These are phyloP conservation scores for Fusarium beomiforme DNA, from an alignment of 2,329 filamentous ascomycete species.

Conservation along the genomic window DNA sequence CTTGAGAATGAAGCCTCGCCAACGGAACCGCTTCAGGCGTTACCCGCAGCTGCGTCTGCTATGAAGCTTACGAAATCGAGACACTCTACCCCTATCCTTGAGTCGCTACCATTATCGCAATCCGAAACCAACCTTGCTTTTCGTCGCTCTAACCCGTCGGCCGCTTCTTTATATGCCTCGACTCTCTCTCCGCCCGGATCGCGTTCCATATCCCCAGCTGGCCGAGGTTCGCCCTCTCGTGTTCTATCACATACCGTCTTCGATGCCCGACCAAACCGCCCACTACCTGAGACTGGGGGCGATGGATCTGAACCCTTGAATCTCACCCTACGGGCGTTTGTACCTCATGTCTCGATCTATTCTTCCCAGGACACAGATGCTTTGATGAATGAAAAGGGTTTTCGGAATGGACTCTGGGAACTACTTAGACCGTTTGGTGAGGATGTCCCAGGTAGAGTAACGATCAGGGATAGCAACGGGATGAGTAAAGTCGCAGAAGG, in stretches of 20 bases:
- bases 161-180: constrained; percentile 71
- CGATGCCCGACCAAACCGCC: constrained; percentile 56
- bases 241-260: constrained; percentile 68
- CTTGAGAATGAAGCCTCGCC: constrained; percentile 68
- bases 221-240: constrained; percentile 66
- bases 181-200: constrained; percentile 75
- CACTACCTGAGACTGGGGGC: constrained; percentile 55
- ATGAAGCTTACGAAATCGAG: constrained; percentile 70
- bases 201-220: constrained; percentile 73
- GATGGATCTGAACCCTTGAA: constrained; percentile 65
- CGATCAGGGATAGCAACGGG: constrained; percentile 89
- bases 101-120: constrained; percentile 57
- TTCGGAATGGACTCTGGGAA: constrained; percentile 83
- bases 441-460: constrained; percentile 84
- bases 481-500: constrained; percentile 86
- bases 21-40: constrained; percentile 74
- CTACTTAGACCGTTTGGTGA: constrained; percentile 93
- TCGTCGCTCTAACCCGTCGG: constrained; percentile 64
- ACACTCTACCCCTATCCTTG: constrained; percentile 63
- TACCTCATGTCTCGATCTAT: constrained; percentile 87
- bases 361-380: constrained; percentile 88
- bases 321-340: constrained; percentile 84
- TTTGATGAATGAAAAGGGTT: constrained; percentile 84
- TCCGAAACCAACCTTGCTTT: constrained; percentile 65
- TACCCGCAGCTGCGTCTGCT: constrained; percentile 72